Evolutionary conservation across 345 rosid species (phyloP).

Genomic region (Turnera subulata): DNA sequence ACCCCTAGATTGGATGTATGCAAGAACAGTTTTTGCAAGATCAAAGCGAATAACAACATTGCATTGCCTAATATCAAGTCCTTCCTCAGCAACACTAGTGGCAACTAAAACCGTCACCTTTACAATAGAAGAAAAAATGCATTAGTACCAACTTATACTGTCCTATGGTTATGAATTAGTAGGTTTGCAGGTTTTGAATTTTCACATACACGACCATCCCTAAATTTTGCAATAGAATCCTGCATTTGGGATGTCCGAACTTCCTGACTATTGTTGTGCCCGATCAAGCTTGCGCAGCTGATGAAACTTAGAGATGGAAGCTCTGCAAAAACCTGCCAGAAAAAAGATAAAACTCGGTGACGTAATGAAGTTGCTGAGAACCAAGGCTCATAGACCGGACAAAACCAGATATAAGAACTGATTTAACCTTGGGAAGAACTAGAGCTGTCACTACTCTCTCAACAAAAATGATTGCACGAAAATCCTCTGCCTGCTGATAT

Average conservation of each 20-base stretch:
- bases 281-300: slow-evolving; percentile 88
- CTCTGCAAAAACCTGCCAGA: slow-evolving; percentile 75
- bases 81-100: slow-evolving; percentile 99
- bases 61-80: slow-evolving; percentile 98
- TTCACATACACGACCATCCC: slow-evolving; percentile 88
- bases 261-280: slow-evolving; percentile 95
- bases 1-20: slow-evolving; percentile 97
- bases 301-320: slow-evolving; percentile 89
- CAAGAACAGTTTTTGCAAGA: slow-evolving; percentile 97
- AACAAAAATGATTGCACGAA: slow-evolving; percentile 97
- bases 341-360: slow-evolving; percentile 11
- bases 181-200: slow-evolving; percentile 5
- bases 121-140: slow-evolving; percentile 18
- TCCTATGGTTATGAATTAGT: not conserved
- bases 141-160: slow-evolving; percentile 10
- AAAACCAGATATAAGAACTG: not conserved
- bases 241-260: slow-evolving; percentile 95
- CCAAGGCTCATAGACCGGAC: not conserved
- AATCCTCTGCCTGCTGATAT: slow-evolving; percentile 87
- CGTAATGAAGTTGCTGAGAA: slow-evolving; percentile 2
- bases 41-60: slow-evolving; percentile 98
- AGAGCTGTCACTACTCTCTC: slow-evolving; percentile 97
- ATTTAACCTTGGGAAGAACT: slow-evolving; percentile 92
- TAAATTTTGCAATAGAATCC: slow-evolving; percentile 83
- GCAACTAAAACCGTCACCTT: slow-evolving; percentile 94